phyloP scores from a whole-genome alignment of 345 rosid genomes.

The Kernera saxatilis region DNA sequence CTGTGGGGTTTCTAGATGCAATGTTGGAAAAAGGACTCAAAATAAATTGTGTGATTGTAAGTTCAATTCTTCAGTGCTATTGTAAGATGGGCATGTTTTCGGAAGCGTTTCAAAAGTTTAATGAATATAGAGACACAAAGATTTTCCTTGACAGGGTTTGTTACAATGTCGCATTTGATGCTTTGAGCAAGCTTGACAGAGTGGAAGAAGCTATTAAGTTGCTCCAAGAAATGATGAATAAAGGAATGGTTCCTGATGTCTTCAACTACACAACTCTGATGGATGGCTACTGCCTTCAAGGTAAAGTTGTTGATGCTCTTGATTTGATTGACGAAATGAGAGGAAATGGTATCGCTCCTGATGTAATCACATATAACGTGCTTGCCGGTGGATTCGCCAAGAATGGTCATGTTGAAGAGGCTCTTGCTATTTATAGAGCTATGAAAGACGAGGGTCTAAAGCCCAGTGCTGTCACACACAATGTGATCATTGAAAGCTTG shows the following conservation, averaged over 20 bases:
- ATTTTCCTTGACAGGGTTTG: slow-evolving; percentile 54
- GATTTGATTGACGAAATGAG: slow-evolving; percentile 54
- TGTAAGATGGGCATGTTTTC: slow-evolving; percentile 35
- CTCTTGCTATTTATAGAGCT: slow-evolving; percentile 24
- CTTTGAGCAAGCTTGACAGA: slow-evolving; percentile 56
- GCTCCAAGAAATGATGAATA: slow-evolving; percentile 53
- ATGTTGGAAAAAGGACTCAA: slow-evolving; percentile 52
- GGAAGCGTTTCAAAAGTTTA: slow-evolving; percentile 38
- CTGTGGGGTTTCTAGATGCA: slow-evolving; percentile 36
- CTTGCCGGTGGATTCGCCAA: slow-evolving; percentile 52
- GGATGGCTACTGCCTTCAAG: slow-evolving; percentile 53
- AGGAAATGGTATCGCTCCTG: slow-evolving; percentile 41
- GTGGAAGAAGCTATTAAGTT: slow-evolving; percentile 49
- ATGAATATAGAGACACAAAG: slow-evolving; percentile 32
- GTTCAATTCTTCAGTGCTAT: slow-evolving; percentile 52
- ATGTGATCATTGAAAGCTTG: slow-evolving; percentile 58
- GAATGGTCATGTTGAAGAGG: slow-evolving; percentile 41
- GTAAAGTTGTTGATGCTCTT: slow-evolving; percentile 38
- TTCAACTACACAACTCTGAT: slow-evolving; percentile 70
- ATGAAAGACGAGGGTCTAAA: slow-evolving; percentile 44
- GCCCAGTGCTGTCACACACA: slow-evolving; percentile 44
- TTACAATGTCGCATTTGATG: slow-evolving; percentile 46
- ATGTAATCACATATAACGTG: slow-evolving; percentile 46
- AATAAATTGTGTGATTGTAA: slow-evolving; percentile 50
- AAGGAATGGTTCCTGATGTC: slow-evolving; percentile 44